Evolutionary conservation across 257 asterid genomes (phyloP).

Genomic region (Eustoma russellianum): DNA sequence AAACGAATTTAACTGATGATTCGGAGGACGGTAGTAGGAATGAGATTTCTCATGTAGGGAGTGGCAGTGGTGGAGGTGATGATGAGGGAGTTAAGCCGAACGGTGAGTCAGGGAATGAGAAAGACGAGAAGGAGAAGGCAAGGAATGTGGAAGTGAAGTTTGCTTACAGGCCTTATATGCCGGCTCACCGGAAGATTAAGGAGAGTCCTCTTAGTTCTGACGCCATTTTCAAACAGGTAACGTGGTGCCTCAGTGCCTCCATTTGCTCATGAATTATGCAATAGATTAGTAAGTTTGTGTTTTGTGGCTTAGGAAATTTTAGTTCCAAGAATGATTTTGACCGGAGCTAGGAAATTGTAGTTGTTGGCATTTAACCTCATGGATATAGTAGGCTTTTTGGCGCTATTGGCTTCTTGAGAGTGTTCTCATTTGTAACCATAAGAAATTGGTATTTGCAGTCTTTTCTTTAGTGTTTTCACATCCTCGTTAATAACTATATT

Average conservation of each 20-base stretch:
- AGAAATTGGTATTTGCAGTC: too few relatives aligned
- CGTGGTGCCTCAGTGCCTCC: background rate
- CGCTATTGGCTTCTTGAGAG: too few relatives aligned
- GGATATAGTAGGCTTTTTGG: too few relatives aligned
- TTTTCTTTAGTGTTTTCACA: too few relatives aligned
- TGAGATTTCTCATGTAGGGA: slow-evolving; percentile 10
- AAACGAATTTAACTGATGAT: slow-evolving; percentile 7
- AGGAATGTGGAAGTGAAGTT: slow-evolving; percentile 26
- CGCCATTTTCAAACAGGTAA: slow-evolving; percentile 86
- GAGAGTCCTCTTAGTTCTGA: slow-evolving; percentile 98
- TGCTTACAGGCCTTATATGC: slow-evolving; percentile 67
- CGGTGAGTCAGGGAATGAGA: slow-evolving; percentile 5
- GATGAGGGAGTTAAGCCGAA: slow-evolving; percentile 15
- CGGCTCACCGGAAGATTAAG: slow-evolving; percentile 76
- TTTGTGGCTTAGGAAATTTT: too few relatives aligned
- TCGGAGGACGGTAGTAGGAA: slow-evolving; percentile 3
- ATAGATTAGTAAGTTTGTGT: too few relatives aligned
- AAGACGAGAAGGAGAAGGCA: slow-evolving; percentile 18
- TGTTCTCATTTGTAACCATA: too few relatives aligned
- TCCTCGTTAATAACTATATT: too few relatives aligned
- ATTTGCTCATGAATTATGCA: background rate
- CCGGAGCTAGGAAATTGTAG: too few relatives aligned
- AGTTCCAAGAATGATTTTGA: too few relatives aligned
- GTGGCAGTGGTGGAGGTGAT: slow-evolving; percentile 18
- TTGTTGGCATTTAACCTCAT: too few relatives aligned